A percentile compares a stretch with the other conserved stretches of the same genome.
Evolutionary conservation across 169 alveolate genomes (phyloP).

Genomic region (Cryptosporidium parvum): DNA sequence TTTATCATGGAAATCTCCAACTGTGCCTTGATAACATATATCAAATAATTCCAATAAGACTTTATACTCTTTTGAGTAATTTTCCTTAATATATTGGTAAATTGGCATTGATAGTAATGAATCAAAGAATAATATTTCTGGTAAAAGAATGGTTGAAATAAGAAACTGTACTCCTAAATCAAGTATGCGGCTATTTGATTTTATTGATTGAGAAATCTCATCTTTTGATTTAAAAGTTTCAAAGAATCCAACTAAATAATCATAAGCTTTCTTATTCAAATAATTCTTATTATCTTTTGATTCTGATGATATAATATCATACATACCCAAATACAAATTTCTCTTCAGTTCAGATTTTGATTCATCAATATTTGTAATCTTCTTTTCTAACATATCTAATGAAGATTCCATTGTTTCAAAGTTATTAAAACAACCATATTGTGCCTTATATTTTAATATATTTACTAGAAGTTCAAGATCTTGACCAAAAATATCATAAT

Average conservation of each 20-base stretch:
- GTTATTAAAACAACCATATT: constrained; percentile 9
- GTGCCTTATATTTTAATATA: constrained; percentile 14
- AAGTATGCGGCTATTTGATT: constrained; percentile 4
- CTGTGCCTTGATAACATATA: constrained; percentile 51
- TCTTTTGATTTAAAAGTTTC: constrained; percentile 38
- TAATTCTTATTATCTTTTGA: constrained; percentile 15
- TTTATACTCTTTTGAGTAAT: background rate
- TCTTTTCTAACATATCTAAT: constrained; percentile 42
- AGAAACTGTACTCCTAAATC: constrained; percentile 16
- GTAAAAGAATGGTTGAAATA: constrained; percentile 48
- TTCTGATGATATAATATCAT: constrained; percentile 4
- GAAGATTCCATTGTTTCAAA: background rate
- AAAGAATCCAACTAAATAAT: constrained; percentile 19
- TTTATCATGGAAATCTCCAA: constrained; percentile 41
- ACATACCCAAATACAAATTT: constrained; percentile 8
- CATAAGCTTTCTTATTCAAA: constrained; percentile 37
- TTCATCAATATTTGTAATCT: background rate
- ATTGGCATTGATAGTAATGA: constrained; percentile 38
- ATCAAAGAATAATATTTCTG: constrained; percentile 61
- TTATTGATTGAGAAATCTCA: constrained; percentile 5
- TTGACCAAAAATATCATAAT: constrained; percentile 46
- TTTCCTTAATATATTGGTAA: constrained; percentile 26
- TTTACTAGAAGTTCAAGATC: constrained; percentile 19
- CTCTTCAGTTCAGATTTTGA: constrained; percentile 11
- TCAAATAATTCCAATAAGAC: constrained; percentile 18